Evolutionary conservation across 2,329 filamentous ascomycete species (phyloP).

Genomic region (Neonectria coccinea): DNA sequence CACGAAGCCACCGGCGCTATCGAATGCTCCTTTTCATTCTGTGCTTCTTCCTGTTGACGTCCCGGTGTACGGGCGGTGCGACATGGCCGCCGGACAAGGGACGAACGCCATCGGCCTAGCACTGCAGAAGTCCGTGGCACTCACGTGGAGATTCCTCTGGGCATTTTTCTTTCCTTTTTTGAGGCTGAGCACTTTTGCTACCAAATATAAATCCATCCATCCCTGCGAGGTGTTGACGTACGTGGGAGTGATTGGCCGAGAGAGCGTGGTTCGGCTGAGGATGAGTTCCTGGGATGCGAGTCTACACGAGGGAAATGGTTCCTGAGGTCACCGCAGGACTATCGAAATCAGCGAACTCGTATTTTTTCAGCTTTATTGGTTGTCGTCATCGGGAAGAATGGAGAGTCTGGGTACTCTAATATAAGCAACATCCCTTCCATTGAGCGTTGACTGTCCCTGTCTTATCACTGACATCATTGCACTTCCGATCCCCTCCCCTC

Average conservation of each 20-base stretch:
- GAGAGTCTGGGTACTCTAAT: neutral
- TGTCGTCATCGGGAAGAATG: neutral
- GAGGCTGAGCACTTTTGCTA: constrained; percentile 25
- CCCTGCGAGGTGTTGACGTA: constrained; percentile 7
- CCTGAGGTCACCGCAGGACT: constrained; percentile 14
- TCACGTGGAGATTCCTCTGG: constrained; percentile 36
- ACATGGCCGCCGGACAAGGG: constrained; percentile 32
- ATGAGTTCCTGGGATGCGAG: constrained; percentile 7
- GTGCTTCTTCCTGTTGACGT: constrained; percentile 11
- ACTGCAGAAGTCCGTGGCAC: constrained; percentile 36
- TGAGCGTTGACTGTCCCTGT: neutral
- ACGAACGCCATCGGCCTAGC: constrained; percentile 42
- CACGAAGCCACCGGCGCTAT: constrained; percentile 13
- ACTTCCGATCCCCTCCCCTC: neutral
- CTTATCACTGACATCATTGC: neutral
- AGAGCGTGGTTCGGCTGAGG: constrained; percentile 4
- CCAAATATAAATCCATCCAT: constrained; percentile 35
- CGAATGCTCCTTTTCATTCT: constrained; percentile 10
- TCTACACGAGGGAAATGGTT: constrained; percentile 17
- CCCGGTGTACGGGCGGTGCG: constrained; percentile 21
- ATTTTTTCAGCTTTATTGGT: constrained; percentile 16
- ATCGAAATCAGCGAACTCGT: constrained; percentile 33
- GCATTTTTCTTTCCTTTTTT: neutral
- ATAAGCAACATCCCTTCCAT: neutral
- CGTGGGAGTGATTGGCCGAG: constrained; percentile 30